These are phyloP conservation scores for Massospora cicadina DNA, from an alignment of 371 early-diverging fungal genomes.

Conservation along the genomic window DNA sequence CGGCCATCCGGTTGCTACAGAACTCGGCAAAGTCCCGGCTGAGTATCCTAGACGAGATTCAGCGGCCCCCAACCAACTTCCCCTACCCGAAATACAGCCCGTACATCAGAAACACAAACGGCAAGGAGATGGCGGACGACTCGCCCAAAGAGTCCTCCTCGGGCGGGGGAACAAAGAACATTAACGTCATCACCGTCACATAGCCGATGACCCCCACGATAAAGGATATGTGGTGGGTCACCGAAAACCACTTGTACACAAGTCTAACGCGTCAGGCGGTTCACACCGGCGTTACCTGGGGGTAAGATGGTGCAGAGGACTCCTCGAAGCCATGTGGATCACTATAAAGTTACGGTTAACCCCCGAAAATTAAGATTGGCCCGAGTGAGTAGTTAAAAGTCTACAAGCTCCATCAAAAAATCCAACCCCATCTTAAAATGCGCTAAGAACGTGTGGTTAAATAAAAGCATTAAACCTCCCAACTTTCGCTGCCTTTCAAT, in stretches of 20 bases:
- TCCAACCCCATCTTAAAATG: too few relatives aligned
- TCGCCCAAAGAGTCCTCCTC: slow-evolving; percentile 22
- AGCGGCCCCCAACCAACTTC: background rate
- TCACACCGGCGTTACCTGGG: slow-evolving; percentile 22
- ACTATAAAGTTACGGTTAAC: slow-evolving; percentile 11
- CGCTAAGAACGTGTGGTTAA: too few relatives aligned
- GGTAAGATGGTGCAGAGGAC: slow-evolving; percentile 43
- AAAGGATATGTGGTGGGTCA: slow-evolving; percentile 40
- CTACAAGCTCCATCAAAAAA: too few relatives aligned
- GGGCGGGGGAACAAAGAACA: slow-evolving; percentile 28
- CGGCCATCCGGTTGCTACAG: slow-evolving; percentile 65
- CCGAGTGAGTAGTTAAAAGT: too few relatives aligned
- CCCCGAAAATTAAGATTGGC: background rate
- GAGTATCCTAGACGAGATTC: slow-evolving; percentile 27
- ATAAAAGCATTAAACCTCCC: too few relatives aligned
- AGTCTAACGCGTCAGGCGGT: slow-evolving; percentile 19
- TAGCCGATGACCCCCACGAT: slow-evolving; percentile 41
- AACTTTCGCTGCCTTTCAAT: background rate
- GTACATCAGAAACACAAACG: slow-evolving; percentile 26
- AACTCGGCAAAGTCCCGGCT: slow-evolving; percentile 73
- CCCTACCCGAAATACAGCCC: slow-evolving; percentile 54
- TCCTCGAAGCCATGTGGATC: slow-evolving; percentile 20
- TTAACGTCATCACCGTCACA: slow-evolving; percentile 27
- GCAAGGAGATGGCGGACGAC: slow-evolving; percentile 22
- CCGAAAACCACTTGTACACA: slow-evolving; percentile 49